These are phyloP conservation scores for Sporothrix luriei DNA, from an alignment of 2,329 filamentous ascomycete genomes.

Conservation along the genomic window DNA sequence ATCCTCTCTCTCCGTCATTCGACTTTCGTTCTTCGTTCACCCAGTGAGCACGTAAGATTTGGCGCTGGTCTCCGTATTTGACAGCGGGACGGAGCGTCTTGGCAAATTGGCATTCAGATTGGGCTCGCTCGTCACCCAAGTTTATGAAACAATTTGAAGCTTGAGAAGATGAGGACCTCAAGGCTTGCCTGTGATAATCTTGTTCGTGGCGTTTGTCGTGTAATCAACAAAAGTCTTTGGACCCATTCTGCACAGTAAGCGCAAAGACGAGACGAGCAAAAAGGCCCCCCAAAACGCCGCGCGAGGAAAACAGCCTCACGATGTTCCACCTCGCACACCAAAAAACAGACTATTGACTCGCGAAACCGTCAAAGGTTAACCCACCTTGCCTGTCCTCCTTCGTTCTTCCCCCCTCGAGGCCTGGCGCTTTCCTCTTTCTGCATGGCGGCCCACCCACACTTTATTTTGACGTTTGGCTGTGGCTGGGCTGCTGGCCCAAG, in stretches of 20 bases:
- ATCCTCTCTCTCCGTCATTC: too few species aligned
- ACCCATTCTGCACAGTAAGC: too few species aligned
- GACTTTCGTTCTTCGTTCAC: too few species aligned
- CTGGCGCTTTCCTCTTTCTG: constrained; percentile 2
- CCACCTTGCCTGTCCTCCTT: neutral
- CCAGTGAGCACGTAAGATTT: neutral
- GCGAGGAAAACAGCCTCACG: constrained; percentile 2
- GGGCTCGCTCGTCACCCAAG: neutral
- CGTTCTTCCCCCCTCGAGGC: neutral
- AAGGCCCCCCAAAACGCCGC: neutral
- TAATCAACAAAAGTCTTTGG: too few species aligned
- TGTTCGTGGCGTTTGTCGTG: neutral
- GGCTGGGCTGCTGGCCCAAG: constrained; percentile 5
- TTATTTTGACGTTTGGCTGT: constrained; percentile 1
- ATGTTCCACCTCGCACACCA: constrained; percentile 7
- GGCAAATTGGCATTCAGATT: neutral
- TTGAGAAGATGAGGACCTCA: too few species aligned
- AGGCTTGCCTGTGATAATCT: constrained; percentile 7
- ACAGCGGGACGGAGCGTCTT: constrained; percentile 4
- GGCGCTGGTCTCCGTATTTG: neutral
- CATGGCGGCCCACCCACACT: constrained; percentile 20
- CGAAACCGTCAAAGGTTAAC: neutral
- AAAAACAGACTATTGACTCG: neutral
- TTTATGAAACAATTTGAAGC: constrained; percentile 2
- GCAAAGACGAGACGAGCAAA: neutral